Evolutionary conservation across 768 basidiomycete species (phyloP).

Genomic region (Boletus fagicola): DNA sequence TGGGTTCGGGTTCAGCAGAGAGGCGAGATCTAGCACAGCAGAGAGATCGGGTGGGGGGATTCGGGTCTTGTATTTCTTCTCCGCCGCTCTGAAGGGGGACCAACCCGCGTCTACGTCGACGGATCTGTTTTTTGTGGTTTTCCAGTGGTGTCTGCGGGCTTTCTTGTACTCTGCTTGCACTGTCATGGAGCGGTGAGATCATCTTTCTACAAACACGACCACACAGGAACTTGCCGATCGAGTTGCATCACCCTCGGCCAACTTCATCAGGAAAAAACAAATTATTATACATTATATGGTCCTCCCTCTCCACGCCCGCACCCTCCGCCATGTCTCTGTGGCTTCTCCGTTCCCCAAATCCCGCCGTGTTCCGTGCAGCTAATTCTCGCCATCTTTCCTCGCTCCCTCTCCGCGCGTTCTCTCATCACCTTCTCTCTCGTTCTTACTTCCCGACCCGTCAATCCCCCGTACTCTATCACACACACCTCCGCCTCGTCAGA

Average conservation of each 20-base stretch:
- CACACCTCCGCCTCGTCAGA: slow-evolving; percentile 2
- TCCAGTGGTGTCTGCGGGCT: slow-evolving; percentile 55
- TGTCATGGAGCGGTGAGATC: neutral
- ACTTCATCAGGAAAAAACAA: too few relatives aligned
- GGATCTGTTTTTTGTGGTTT: slow-evolving; percentile 56
- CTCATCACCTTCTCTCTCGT: slow-evolving; percentile 10
- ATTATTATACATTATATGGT: neutral
- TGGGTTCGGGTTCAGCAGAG: slow-evolving; percentile 29
- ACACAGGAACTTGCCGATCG: slow-evolving; percentile 17
- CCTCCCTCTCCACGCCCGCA: neutral
- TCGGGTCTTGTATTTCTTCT: slow-evolving; percentile 77
- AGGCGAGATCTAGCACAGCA: slow-evolving; percentile 64
- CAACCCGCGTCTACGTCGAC: slow-evolving; percentile 49
- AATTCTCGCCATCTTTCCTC: slow-evolving; percentile 12
- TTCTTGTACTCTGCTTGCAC: slow-evolving; percentile 48
- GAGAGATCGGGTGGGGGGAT: slow-evolving; percentile 78
- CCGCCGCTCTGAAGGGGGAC: slow-evolving; percentile 74
- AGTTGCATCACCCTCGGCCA: neutral
- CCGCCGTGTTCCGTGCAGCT: slow-evolving; percentile 42
- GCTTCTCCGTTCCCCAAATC: slow-evolving; percentile 57
- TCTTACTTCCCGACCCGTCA: slow-evolving; percentile 32
- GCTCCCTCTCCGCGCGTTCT: slow-evolving; percentile 7
- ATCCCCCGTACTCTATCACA: slow-evolving; percentile 19
- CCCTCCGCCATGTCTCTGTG: slow-evolving; percentile 64
- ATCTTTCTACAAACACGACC: slow-evolving; percentile 30